Conservation (phyloP, 192 early-diverging fungal species). For the Lunasporangiospora selenospora region DNA sequence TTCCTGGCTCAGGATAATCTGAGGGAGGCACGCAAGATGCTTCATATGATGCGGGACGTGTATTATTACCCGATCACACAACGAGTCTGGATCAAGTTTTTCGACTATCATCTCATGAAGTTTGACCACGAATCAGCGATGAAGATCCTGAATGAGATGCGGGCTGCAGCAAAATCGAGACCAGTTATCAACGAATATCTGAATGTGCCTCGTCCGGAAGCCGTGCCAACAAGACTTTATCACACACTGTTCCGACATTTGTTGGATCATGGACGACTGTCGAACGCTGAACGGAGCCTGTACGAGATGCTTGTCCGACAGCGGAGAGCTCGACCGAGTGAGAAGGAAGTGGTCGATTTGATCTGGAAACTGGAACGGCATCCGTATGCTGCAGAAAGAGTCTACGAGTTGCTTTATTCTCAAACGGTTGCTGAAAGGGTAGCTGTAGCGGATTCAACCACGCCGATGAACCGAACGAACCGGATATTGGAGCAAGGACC, state of each 20-base stretch:
- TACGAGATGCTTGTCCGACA: constrained; percentile 36
- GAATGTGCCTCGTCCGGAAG: too few species aligned
- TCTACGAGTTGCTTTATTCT: constrained; percentile 38
- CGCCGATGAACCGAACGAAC: neutral
- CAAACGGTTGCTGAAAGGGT: neutral
- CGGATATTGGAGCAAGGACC: constrained; percentile 21
- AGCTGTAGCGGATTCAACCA: neutral
- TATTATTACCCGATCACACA: constrained; percentile 31
- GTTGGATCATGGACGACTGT: constrained; percentile 6
- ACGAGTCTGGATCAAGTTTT: constrained; percentile 30
- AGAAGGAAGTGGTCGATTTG: constrained; percentile 24
- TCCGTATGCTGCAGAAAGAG: constrained; percentile 30
- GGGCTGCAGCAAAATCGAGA: neutral
- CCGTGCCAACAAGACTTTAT: constrained; percentile 20
- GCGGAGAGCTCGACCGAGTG: constrained; percentile 4
- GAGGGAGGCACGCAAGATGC: constrained; percentile 6
- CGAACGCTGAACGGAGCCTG: constrained; percentile 20
- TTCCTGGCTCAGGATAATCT: constrained; percentile 17
- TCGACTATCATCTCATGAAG: constrained; percentile 19
- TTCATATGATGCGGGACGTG: constrained; percentile 15
- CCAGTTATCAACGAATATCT: neutral
- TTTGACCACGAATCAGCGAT: constrained; percentile 12
- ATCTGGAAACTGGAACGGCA: constrained; percentile 30
- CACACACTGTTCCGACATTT: constrained; percentile 28
- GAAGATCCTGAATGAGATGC: constrained; percentile 24